These are phyloP conservation scores for Collybiopsis confluens DNA, from an alignment of 768 basidiomycete genomes.

Conservation along the genomic window DNA sequence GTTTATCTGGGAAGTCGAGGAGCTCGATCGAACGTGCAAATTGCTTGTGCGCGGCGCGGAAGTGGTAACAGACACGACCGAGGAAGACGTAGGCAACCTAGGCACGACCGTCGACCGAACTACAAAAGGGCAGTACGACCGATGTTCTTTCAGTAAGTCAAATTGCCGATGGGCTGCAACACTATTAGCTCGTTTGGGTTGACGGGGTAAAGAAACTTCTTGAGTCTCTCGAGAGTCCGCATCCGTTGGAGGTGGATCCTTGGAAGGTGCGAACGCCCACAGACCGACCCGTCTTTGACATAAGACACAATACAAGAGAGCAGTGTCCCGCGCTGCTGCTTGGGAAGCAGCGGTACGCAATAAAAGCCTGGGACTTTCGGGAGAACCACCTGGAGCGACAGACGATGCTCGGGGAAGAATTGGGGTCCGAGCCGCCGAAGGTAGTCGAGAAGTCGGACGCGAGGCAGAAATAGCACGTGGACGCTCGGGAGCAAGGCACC, in stretches of 20 bases:
- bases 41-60: background rate
- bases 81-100: slow-evolving; percentile 38
- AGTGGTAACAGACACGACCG: slow-evolving; percentile 16
- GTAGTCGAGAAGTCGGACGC: slow-evolving; percentile 20
- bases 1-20: slow-evolving; percentile 28
- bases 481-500: slow-evolving; percentile 37
- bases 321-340: slow-evolving; percentile 32
- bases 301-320: slow-evolving; percentile 59
- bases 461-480: slow-evolving; percentile 26
- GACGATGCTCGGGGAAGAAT: slow-evolving; percentile 28
- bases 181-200: slow-evolving; percentile 4
- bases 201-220: slow-evolving; percentile 18
- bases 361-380: background rate
- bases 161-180: slow-evolving; percentile 43
- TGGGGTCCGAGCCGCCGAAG: slow-evolving; percentile 26
- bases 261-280: slow-evolving; percentile 59
- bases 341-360: slow-evolving; percentile 3
- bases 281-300: slow-evolving; percentile 79
- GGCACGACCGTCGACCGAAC: slow-evolving; percentile 65
- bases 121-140: slow-evolving; percentile 84
- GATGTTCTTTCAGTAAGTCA: slow-evolving; percentile 76
- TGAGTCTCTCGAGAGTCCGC: background rate
- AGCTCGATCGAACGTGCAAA: slow-evolving; percentile 18
- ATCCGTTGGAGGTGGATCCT: background rate
- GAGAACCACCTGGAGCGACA: slow-evolving; percentile 16